These are phyloP conservation scores for Boletus rufocinnamomeus DNA, from an alignment of 768 basidiomycete genomes.

Conservation along the genomic window DNA sequence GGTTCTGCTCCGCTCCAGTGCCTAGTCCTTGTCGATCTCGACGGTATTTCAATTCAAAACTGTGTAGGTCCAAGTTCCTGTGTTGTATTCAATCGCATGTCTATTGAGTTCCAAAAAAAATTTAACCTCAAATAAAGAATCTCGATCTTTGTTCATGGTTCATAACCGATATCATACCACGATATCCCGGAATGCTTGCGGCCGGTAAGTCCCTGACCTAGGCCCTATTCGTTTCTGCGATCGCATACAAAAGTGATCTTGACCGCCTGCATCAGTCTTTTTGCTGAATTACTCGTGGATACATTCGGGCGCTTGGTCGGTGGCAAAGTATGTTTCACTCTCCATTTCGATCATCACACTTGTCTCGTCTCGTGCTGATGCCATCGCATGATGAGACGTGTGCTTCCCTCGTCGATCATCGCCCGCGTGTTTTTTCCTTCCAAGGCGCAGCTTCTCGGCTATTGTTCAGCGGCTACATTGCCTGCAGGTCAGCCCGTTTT, in stretches of 20 bases:
- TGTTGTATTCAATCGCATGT: slow-evolving; percentile 8
- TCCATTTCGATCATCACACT: slow-evolving; percentile 6
- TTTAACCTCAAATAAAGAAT: slow-evolving; percentile 40
- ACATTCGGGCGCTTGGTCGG: slow-evolving; percentile 65
- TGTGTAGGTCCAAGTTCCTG: slow-evolving; percentile 45
- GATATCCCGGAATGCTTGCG: slow-evolving; percentile 75
- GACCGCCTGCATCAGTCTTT: slow-evolving; percentile 49
- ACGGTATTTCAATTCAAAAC: slow-evolving; percentile 53
- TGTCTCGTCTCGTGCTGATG: slow-evolving; percentile 8
- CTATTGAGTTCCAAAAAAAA: slow-evolving; percentile 10
- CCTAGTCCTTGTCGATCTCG: slow-evolving; percentile 65
- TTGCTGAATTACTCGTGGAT: slow-evolving; percentile 76
- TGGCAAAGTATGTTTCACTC: slow-evolving; percentile 55
- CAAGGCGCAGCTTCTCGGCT: slow-evolving; percentile 52
- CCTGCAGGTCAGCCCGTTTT: slow-evolving; percentile 45
- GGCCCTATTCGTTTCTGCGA: not conserved
- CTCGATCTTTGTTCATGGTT: slow-evolving; percentile 66
- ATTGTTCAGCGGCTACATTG: slow-evolving; percentile 52
- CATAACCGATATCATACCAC: slow-evolving; percentile 63
- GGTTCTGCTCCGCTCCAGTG: slow-evolving; percentile 59
- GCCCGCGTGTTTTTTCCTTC: slow-evolving; percentile 69
- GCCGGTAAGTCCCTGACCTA: slow-evolving; percentile 48
- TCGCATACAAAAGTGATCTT: slow-evolving; percentile 6
- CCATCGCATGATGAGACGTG: slow-evolving; percentile 43
- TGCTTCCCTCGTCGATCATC: slow-evolving; percentile 60